Base-by-base conservation (phyloP, 164 flowering plant species). In the Brasenia schreberi region DNA sequence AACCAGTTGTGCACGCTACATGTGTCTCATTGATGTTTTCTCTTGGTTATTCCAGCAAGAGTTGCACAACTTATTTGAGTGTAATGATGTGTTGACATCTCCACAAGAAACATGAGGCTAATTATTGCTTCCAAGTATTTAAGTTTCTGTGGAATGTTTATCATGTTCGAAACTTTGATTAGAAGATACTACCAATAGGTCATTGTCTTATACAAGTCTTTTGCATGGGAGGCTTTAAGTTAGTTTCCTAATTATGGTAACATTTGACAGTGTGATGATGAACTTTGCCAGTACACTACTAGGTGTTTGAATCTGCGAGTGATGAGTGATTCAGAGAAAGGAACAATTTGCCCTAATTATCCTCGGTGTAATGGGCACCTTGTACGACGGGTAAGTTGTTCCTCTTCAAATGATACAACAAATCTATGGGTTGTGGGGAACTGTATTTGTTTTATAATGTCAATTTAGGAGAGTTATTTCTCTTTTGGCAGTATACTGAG, bases 291-390 rank as follows among this genome's bases (percentile, higher is more conserved):
- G 68, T 78, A 80, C 75, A 76, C 89, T 2, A 92, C 97, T 16
- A 83, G 96, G 0, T 70, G 85, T 69, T 76, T 85, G 62, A 92
- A 86, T 76, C 69, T 95, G 73, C 82, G 89, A 63, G 80, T 86
- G 66, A 58, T 88, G 62, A 96, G 96, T 61, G 96, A 89, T 70
- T 81, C 88, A 49, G 96, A 85, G 71, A 87, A 81, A 74, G 99
- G 99, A 73, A 87, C 88, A 0, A 78, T 87, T 67, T 95, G 99
- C 72, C 96, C 97, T 52, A 88, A 92, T 76, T 89, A 89, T 68
- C 99, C 99, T 59, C 89, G 75, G 42, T 95, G 99, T 65, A 87
- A 84, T 67, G 99, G 99, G 6, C 92, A 73, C 66, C 96, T 95
- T 19, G 66, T 80, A 6, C 80, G 87, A 82, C 80, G 85, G 99